Conservation (phyloP, 345 rosid genomes). For the Boechera divaricarpa region DNA sequence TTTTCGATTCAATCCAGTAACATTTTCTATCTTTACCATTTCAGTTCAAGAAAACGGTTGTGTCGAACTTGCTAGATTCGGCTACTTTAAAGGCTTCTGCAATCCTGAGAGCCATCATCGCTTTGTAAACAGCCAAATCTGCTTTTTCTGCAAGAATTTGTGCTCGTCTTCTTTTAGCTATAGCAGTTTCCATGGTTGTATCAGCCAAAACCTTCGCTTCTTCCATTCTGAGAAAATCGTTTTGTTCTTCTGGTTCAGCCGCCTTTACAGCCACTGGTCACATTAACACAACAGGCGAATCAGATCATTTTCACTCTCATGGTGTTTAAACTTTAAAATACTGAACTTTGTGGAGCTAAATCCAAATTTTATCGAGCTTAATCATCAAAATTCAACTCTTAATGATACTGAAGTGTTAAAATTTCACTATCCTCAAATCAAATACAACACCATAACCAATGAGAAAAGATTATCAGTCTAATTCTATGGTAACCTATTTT, state of each 20-base stretch:
- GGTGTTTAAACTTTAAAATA: too few relatives aligned
- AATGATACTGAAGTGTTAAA: not conserved
- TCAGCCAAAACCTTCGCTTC: slow-evolving; percentile 59
- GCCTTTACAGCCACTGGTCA: slow-evolving; percentile 49
- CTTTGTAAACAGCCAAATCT: slow-evolving; percentile 79
- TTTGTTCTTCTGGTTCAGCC: slow-evolving; percentile 59
- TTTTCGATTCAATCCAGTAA: not conserved
- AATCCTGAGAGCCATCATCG: slow-evolving; percentile 65
- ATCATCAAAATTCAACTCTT: not conserved
- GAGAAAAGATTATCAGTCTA: not conserved
- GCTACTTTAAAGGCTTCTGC: slow-evolving; percentile 62
- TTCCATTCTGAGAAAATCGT: slow-evolving; percentile 51
- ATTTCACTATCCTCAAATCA: slow-evolving; percentile 10
- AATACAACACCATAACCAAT: not conserved
- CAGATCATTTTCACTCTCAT: slow-evolving; percentile 12
- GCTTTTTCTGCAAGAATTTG: slow-evolving; percentile 82
- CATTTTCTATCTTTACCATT: slow-evolving; percentile 29
- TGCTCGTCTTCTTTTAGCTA: slow-evolving; percentile 64
- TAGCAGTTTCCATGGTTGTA: slow-evolving; percentile 54
- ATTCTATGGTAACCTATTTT: slow-evolving; percentile 21
- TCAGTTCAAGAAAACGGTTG: slow-evolving; percentile 40
- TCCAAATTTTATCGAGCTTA: not conserved
- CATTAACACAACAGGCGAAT: not conserved
- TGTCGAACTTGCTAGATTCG: slow-evolving; percentile 46
- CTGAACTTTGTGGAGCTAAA: not conserved